Evolutionary conservation across 2,329 filamentous ascomycete species (phyloP).

Genomic region (Zymoseptoria tritici): DNA sequence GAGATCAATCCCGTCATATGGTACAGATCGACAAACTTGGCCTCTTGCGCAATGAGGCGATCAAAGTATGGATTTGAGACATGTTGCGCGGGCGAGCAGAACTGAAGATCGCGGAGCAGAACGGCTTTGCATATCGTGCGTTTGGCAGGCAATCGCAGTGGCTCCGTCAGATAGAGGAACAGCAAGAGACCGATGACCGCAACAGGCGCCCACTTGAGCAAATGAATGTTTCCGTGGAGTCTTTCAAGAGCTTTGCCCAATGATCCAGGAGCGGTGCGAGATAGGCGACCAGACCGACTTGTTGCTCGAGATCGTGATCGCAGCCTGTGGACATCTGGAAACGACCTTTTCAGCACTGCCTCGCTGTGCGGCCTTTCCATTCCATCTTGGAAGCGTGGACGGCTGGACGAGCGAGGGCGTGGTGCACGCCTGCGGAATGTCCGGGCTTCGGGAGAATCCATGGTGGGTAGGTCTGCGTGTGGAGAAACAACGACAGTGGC

Average conservation of each 20-base stretch:
- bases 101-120: not conserved
- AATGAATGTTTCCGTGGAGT: not conserved
- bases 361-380: not conserved
- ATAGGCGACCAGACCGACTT: not conserved
- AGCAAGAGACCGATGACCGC: not conserved
- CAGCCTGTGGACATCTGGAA: not conserved
- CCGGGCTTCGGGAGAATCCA: not conserved
- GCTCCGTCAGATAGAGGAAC: not conserved
- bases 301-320: not conserved
- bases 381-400: not conserved
- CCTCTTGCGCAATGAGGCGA: not conserved
- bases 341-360: not conserved
- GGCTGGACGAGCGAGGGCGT: not conserved
- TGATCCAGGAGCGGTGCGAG: not conserved
- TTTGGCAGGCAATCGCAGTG: not conserved
- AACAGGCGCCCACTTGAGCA: not conserved
- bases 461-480: not conserved
- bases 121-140: not conserved
- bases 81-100: not conserved
- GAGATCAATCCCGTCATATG: too few species aligned
- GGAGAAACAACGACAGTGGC: not conserved
- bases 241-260: too few species aligned
- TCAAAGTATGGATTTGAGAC: not conserved
- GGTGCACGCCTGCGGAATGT: not conserved
- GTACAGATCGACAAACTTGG: not conserved